Conservation (phyloP, 306 rosid species). For the Glycine latifolia region DNA sequence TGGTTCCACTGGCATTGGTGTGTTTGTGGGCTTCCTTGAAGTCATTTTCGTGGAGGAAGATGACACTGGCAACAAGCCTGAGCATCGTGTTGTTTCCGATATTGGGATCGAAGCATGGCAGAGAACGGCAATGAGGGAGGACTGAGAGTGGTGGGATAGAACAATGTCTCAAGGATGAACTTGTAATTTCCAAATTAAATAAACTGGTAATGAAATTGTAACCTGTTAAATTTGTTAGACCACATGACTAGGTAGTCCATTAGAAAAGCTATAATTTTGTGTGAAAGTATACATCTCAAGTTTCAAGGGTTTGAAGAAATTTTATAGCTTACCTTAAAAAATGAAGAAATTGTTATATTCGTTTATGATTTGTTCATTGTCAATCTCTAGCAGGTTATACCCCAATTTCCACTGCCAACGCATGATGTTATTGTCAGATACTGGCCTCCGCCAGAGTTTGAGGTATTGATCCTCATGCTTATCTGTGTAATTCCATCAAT, state of each 20-base stretch:
- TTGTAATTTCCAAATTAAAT: neutral
- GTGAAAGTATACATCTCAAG: neutral
- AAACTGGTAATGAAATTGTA: neutral
- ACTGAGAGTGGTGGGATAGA: neutral
- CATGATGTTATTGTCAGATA: slow-evolving; percentile 86
- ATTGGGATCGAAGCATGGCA: neutral
- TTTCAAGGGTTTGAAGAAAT: slow-evolving; percentile 1
- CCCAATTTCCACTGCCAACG: slow-evolving; percentile 92
- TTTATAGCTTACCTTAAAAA: neutral
- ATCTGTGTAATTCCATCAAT: slow-evolving; percentile 2
- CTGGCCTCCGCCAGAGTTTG: slow-evolving; percentile 88
- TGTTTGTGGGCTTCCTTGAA: too few relatives aligned
- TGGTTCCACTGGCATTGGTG: too few relatives aligned
- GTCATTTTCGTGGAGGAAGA: too few relatives aligned
- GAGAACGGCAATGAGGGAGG: neutral
- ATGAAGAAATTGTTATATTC: slow-evolving; percentile 9
- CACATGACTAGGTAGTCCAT: too few relatives aligned
- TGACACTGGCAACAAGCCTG: neutral
- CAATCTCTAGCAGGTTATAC: slow-evolving; percentile 65
- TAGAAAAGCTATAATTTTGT: neutral
- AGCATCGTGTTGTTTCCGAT: neutral
- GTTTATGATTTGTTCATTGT: slow-evolving; percentile 4
- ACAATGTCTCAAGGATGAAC: neutral
- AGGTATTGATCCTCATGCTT: slow-evolving; percentile 57
- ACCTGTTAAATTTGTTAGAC: too few relatives aligned